Conservation (phyloP, 441 rosid genomes). For the Populus hybrid region DNA sequence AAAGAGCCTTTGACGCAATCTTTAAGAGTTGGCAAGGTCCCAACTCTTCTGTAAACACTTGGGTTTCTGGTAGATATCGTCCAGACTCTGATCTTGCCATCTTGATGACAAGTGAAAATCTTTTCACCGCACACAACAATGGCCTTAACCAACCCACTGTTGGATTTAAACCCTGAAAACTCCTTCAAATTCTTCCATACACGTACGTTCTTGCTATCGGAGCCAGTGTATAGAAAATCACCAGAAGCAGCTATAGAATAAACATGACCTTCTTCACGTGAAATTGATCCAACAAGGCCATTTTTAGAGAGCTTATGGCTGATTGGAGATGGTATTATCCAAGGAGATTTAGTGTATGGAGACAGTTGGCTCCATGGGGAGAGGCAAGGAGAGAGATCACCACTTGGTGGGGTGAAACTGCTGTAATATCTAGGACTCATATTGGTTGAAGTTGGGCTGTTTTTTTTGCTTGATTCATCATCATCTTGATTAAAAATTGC, state of each 20-base stretch:
- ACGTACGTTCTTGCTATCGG: conserved; percentile 84
- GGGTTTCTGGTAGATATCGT: conserved; percentile 46
- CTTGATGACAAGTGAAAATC: conserved; percentile 88
- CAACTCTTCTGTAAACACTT: conserved; percentile 47
- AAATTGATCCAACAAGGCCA: conserved; percentile 68
- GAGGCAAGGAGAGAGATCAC: conserved; percentile 47
- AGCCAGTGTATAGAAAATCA: conserved; percentile 71
- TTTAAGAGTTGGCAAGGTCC: conserved; percentile 63
- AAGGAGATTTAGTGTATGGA: conserved; percentile 65
- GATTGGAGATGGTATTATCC: conserved; percentile 47
- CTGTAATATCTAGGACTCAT: conserved; percentile 34
- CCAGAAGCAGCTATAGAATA: conserved; percentile 80
- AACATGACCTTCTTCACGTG: conserved; percentile 86
- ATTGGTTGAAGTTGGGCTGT: conserved; percentile 26
- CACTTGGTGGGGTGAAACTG: conserved; percentile 31
- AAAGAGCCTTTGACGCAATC: conserved; percentile 59
- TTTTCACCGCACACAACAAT: conserved; percentile 61
- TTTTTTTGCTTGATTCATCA: conserved; percentile 26
- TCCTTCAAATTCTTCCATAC: conserved; percentile 82
- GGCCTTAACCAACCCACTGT: conserved; percentile 85
- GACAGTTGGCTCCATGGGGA: conserved; percentile 62
- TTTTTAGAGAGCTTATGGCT: conserved; percentile 19
- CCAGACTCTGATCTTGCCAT: conserved; percentile 92
- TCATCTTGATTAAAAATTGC: conserved; percentile 20
- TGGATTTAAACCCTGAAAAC: conserved; percentile 71